phyloP scores from a whole-genome alignment of 192 early-diverging fungal species.

The Entomortierella chlamydospora region DNA sequence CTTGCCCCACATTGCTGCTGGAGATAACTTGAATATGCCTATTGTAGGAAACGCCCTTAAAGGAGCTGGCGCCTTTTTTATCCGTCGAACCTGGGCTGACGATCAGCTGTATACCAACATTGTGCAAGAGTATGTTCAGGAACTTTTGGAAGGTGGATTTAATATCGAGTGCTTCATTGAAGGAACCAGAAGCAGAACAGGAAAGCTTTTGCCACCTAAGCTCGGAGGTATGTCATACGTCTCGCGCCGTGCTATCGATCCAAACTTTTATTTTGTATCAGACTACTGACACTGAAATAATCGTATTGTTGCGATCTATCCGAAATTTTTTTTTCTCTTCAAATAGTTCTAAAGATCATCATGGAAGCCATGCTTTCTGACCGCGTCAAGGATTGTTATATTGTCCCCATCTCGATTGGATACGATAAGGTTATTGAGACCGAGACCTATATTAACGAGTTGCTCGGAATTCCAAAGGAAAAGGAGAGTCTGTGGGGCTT shows the following conservation, averaged over 20 bases:
- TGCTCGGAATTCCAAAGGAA: slow-evolving; percentile 83
- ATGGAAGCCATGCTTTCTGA: slow-evolving; percentile 75
- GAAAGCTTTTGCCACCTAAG: slow-evolving; percentile 84
- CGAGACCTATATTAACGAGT: slow-evolving; percentile 79
- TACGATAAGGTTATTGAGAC: slow-evolving; percentile 91
- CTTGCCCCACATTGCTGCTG: slow-evolving; percentile 86
- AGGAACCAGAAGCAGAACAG: slow-evolving; percentile 83
- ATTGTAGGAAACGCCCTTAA: slow-evolving; percentile 74
- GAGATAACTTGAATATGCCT: slow-evolving; percentile 87
- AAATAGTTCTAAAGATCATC: slow-evolving; percentile 79
- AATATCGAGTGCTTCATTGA: slow-evolving; percentile 89
- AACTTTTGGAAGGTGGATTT: slow-evolving; percentile 76
- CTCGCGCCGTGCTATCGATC: no score
- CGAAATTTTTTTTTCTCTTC: no score
- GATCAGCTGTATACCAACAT: slow-evolving; percentile 78
- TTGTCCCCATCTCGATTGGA: slow-evolving; percentile 86
- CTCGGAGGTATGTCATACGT: slow-evolving; percentile 62
- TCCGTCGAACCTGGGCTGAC: slow-evolving; percentile 81
- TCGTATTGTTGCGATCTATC: no score
- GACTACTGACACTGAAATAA: no score
- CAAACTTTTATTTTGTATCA: no score
- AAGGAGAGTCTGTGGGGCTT: slow-evolving; percentile 80
- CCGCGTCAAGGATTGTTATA: slow-evolving; percentile 71
- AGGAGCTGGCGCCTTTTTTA: slow-evolving; percentile 82
- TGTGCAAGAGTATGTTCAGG: slow-evolving; percentile 81